Conservation (phyloP, 805 yeast species). For the Candida anglica region DNA sequence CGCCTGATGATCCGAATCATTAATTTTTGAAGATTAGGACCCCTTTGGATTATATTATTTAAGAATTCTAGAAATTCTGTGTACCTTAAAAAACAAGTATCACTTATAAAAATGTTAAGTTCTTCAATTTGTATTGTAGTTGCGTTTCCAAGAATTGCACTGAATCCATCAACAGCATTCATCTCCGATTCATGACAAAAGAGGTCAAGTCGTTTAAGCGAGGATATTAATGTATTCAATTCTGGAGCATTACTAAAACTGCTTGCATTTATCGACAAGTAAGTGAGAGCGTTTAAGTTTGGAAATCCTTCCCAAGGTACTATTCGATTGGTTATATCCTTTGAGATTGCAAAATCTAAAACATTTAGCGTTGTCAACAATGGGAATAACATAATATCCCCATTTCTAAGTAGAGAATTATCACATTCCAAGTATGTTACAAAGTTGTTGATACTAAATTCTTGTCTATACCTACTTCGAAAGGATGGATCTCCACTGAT, state of each 20-base stretch:
- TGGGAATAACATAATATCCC: conserved; percentile 15
- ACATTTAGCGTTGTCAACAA: conserved; percentile 15
- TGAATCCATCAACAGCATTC: conserved; percentile 5
- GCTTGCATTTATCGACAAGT: conserved; percentile 14
- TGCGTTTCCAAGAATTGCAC: conserved; percentile 1
- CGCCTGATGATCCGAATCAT: no score
- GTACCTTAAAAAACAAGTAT: conserved; percentile 9
- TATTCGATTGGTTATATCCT: background rate
- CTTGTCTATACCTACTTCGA: conserved; percentile 13
- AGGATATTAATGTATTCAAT: conserved; percentile 2
- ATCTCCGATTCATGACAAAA: conserved; percentile 16
- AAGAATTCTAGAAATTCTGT: conserved; percentile 8
- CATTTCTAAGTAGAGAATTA: conserved; percentile 11
- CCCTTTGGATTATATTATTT: conserved; percentile 1
- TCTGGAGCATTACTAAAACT: conserved; percentile 9
- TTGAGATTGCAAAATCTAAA: conserved; percentile 5
- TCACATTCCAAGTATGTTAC: conserved; percentile 21
- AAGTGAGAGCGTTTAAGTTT: conserved; percentile 2
- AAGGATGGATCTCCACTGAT: conserved; percentile 10
- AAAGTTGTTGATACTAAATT: conserved; percentile 13
- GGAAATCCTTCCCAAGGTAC: background rate
- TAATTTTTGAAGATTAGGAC: no score
- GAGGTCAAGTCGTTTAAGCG: conserved; percentile 14
- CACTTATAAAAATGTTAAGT: conserved; percentile 14
- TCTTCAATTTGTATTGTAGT: conserved; percentile 1